Base-by-base conservation (phyloP, 352 stramenopile species). In the Phytophthora hybrid region DNA sequence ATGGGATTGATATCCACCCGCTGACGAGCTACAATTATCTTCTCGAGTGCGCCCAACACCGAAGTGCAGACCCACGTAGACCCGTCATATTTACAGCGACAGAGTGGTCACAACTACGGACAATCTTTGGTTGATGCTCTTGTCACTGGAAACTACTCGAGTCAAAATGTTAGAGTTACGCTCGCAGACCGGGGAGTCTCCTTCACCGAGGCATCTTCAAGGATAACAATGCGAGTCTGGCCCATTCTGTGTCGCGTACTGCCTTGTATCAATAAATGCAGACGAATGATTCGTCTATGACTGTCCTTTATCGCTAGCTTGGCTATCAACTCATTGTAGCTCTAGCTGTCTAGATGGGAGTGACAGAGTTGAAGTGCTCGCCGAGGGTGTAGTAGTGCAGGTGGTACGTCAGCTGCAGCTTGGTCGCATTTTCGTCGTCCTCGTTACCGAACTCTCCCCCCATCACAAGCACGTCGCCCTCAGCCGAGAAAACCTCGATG, bases 321-420 rank as follows among this genome's bases (percentile, higher is more conserved):
- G 16, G 18, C 19, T 55, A 53, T 41, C 31, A 19, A 23, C 44
- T 21, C 44, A 51, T 21, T 18, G 18, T n/a, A 51, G 37, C 37
- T 55, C 61, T 54, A 59, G 23, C 59, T 57, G 13, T 56, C 31
- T n/a, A n/a, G 5, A 59, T n/a, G 23, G 56, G 39, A 44, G 66
- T 68, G 16, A 99, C 94, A 41, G 96, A 98, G 90, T 99, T 99
- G 80, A 99, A 99, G 82, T 99, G 98, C 74, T 99, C 97, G n/a
- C 98, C 98, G 39, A 99, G 88, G 39, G 97, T 93, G 87, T 99
- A 99, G 81, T 99, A 99, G 81, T 99, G 94, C 65, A 98, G 78
- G 79, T 99, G 98, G 64, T 94, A 97, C 21, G 96, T 98, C 59
- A 99, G 76, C 63, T 94, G 83, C 52, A 99, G 89, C 62, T 91